Conservation (phyloP, 83 land plant genomes). For the Isoetes engelmannii region DNA sequence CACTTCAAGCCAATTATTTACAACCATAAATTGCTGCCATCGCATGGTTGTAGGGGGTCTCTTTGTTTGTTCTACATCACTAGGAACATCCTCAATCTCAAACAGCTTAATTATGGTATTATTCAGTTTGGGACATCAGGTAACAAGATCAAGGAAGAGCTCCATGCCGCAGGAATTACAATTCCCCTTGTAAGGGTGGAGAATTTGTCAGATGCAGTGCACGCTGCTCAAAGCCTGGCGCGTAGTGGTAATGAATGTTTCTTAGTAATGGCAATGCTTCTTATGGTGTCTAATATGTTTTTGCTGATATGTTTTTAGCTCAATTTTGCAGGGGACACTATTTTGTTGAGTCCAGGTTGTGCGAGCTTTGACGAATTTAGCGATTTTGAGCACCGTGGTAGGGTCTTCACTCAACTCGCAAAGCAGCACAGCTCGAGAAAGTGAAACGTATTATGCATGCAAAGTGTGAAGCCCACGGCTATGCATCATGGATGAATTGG, state of each 20-base stretch:
- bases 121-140: slow-evolving; percentile 59
- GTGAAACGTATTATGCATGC: too few relatives aligned
- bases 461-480: too few relatives aligned
- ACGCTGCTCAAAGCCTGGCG: slow-evolving; percentile 38
- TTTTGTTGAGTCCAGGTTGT: slow-evolving; percentile 63
- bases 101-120: too few relatives aligned
- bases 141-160: slow-evolving; percentile 36
- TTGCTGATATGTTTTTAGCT: not conserved
- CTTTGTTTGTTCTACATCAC: too few relatives aligned
- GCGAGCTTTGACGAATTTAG: slow-evolving; percentile 69
- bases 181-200: slow-evolving; percentile 40
- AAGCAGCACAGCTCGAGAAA: not conserved
- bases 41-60: too few relatives aligned
- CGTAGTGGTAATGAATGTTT: slow-evolving; percentile 32
- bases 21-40: too few relatives aligned
- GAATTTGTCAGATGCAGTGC: slow-evolving; percentile 42
- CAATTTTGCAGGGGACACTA: slow-evolving; percentile 45
- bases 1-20: too few relatives aligned
- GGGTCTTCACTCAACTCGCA: slow-evolving; percentile 46
- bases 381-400: slow-evolving; percentile 63
- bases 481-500: too few relatives aligned
- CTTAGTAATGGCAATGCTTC: not conserved
- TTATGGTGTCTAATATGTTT: not conserved
- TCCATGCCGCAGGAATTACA: slow-evolving; percentile 31
- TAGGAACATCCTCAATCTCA: too few relatives aligned